phyloP scores from a whole-genome alignment of 768 basidiomycete genomes.

The Leccinum variicolor region DNA sequence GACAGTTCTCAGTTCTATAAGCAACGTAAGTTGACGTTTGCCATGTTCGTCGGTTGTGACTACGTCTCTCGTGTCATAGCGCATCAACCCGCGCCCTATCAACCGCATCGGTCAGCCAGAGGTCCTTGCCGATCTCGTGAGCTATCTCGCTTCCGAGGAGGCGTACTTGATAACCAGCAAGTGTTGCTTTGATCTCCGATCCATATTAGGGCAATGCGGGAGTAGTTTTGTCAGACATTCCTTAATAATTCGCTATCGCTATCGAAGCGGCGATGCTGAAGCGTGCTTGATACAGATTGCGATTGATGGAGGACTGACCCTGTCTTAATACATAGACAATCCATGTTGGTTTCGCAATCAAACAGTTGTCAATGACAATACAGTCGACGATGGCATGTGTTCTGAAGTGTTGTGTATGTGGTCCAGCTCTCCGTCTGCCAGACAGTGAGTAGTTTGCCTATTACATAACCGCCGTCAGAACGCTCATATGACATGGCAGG shows the following conservation, averaged over 20 bases:
- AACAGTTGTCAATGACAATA: neutral
- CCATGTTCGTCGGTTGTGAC: neutral
- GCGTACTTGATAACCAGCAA: constrained; percentile 36
- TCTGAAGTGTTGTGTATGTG: too few relatives aligned
- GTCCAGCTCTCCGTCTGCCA: too few relatives aligned
- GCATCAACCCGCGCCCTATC: neutral
- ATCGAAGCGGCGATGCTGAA: too few relatives aligned
- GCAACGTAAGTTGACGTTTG: neutral
- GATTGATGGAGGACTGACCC: neutral
- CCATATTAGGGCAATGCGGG: neutral
- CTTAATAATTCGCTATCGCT: too few relatives aligned
- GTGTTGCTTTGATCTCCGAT: neutral
- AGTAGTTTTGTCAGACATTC: neutral
- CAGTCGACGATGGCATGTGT: too few relatives aligned
- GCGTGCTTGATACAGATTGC: neutral
- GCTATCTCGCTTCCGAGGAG: constrained; percentile 35
- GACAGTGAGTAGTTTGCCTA: too few relatives aligned
- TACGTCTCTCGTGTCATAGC: neutral
- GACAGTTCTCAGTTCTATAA: neutral
- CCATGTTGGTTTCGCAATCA: neutral
- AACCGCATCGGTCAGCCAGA: constrained; percentile 26
- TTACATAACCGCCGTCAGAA: too few relatives aligned
- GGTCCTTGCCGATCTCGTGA: constrained; percentile 35
- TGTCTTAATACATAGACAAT: neutral
- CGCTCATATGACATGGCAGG: too few relatives aligned